Base-by-base conservation (phyloP, 208 protist species). In the Wallacemonas sp. region DNA sequence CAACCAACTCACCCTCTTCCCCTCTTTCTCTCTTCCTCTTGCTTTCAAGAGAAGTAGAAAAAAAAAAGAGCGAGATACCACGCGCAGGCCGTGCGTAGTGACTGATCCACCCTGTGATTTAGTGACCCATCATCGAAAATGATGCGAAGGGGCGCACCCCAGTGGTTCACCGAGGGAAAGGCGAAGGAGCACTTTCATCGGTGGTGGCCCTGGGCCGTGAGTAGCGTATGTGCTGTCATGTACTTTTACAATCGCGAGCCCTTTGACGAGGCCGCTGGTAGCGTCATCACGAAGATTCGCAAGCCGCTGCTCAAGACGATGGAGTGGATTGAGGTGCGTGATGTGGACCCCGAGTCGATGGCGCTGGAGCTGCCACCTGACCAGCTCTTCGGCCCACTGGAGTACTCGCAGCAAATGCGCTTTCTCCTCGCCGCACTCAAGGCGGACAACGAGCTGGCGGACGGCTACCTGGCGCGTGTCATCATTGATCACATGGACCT, bases 241-340 rank as follows among this genome's bases (percentile, higher is more conserved):
- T 96, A 96, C 74, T 80, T 87, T 21, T 87, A 75, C 78, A 93
- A 96, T 64, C 83, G 84, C 32, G 91, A 93, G 65, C 91, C 91
- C 1, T 93, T 96, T 61, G 91, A 96, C 16, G 91, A 96, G 55
- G 83, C 85, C 21, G 85, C 85, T 1, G 80, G 75, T 19, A 78
- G 88, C 23, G 80, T 93, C 14, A 80, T 88, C 11, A 92, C 84
- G 3, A 86, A 80, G 43, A 87, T 96, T 43, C 85, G 91, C 43
- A 80, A 81, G 38, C 88, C 91, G 23, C 63, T 96, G 55, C 76
- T 96, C 2, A 75, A 80, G 67, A 90, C 81, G 30, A 93, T 92
- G 83, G 85, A 93, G 78, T 94, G 88, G 88, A 85, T 96, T 66
- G 91, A 96, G 73, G 43, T 92, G 55, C 85, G 90, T 66, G 91